Evolutionary conservation across 2,329 filamentous ascomycete genomes (phyloP).

Genomic region (Phyllosticta citribraziliensis): DNA sequence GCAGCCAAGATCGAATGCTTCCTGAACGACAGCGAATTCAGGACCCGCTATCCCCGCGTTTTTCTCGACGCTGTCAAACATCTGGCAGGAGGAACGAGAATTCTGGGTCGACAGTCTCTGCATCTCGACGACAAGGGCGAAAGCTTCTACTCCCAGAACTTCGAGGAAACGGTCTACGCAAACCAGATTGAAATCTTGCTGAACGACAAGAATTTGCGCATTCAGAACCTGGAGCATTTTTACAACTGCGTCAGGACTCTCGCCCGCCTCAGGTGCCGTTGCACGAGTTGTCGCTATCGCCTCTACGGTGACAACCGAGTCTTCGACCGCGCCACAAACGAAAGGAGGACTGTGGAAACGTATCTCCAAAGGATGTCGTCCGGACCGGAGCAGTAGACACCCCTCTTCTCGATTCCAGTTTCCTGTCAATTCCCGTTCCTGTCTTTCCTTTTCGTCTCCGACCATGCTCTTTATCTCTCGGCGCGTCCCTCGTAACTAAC

Average conservation of each 20-base stretch:
- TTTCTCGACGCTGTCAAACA: neutral
- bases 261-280: neutral
- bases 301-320: neutral
- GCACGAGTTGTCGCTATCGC: neutral
- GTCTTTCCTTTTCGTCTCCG: neutral
- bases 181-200: too few relatives aligned
- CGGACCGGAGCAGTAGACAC: too few relatives aligned
- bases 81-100: too few relatives aligned
- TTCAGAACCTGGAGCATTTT: neutral
- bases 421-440: neutral
- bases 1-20: neutral
- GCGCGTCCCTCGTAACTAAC: neutral
- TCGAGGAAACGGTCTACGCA: too few relatives aligned
- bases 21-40: neutral
- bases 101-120: too few relatives aligned
- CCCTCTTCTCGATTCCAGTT: too few relatives aligned
- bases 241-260: neutral
- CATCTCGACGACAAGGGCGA: too few relatives aligned
- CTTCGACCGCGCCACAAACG: too few relatives aligned
- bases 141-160: too few relatives aligned
- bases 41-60: neutral
- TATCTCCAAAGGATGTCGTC: too few relatives aligned
- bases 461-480: neutral
- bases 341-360: too few relatives aligned
- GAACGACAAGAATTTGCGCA: too few relatives aligned